phyloP scores from a whole-genome alignment of 2,329 filamentous ascomycete species.

The Curvularia hawaiiensis region DNA sequence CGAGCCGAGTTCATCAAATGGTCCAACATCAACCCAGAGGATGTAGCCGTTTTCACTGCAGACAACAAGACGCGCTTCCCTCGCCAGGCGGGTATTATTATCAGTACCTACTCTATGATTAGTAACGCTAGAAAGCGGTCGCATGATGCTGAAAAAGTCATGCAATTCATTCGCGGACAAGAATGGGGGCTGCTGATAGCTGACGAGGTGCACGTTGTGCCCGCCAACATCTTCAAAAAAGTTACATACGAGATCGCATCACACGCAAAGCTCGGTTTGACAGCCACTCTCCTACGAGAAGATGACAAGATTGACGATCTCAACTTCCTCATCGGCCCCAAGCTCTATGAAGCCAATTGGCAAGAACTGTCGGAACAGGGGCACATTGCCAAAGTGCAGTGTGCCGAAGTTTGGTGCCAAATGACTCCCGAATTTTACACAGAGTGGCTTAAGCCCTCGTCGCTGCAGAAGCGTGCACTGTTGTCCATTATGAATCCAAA shows the following conservation, averaged over 20 bases:
- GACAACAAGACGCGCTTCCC: constrained; percentile 87
- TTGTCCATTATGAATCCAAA: constrained; percentile 97
- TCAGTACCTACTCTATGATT: constrained; percentile 99
- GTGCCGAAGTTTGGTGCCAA: constrained; percentile 98
- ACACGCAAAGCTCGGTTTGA: constrained; percentile 92
- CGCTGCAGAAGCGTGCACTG: constrained; percentile 68
- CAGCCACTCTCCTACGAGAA: constrained; percentile 90
- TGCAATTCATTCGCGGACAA: constrained; percentile 85
- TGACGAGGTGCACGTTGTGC: constrained; percentile 97
- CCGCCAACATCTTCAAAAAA: constrained; percentile 92
- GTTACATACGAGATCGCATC: constrained; percentile 93
- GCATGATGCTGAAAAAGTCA: constrained; percentile 95
- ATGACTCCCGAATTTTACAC: constrained; percentile 99
- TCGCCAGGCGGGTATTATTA: constrained; percentile 91
- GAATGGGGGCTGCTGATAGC: constrained; percentile 98
- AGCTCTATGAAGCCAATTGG: constrained; percentile 98
- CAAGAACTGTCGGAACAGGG: constrained; percentile 97
- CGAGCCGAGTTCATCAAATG: constrained; percentile 95
- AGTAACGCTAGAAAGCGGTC: constrained; percentile 85
- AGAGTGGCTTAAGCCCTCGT: constrained; percentile 76
- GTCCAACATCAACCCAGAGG: constrained; percentile 96
- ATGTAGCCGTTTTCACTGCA: constrained; percentile 93
- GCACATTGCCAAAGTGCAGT: constrained; percentile 96
- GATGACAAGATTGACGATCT: constrained; percentile 98
- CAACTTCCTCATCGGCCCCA: constrained; percentile 96